Evolutionary conservation across 2,329 filamentous ascomycete species (phyloP), one percentile per base, ranked within the genome.

Genomic region (Geosmithia morbida): DNA sequence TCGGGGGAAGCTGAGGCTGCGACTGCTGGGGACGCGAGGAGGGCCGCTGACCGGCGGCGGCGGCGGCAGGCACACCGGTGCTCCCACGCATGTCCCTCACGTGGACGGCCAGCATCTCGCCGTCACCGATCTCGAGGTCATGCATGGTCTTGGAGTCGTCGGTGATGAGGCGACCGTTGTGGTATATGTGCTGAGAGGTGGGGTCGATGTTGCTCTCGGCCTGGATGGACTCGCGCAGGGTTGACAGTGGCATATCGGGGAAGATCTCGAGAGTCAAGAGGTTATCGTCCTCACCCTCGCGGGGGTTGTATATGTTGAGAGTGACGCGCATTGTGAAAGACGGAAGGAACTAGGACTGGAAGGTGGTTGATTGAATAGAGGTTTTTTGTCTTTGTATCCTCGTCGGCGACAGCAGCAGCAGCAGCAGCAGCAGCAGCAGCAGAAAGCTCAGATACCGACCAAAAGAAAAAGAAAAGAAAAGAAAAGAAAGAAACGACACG

Each of bases 71-170:
- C 20, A 68, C 59, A 44, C 65, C 63, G 37, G 68, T 68, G 57
- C 60, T 71, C 52, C 70, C 71, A 53, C 68, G 67, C 66, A 72
- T 74, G 54, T 79, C 73, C 51, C 77, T 66, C 50, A 95, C 83
- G 60, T 94, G 85, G 55, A 97, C 76, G 29, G 85, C 87, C 53
- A 98, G 70, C 85, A 98, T 89, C 59, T 96, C 92, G 48, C 87
- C 87, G 66, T 97, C 87, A 45, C 72, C 77, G 56, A 98, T 84
- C 41, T 83, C 77, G 30, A 89, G 75, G 57, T 90, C 75, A 54
- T 88, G 79, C 59, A 98, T 76, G 2, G 88, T 95, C 63, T 88
- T 84, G 49, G 75, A 66, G 57, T 89, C 83, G 64, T 88, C 82
- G 54, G 71, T 75, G 48, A 98, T 79, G 41, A 89, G 77, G 53